phyloP scores from a whole-genome alignment of 768 basidiomycete genomes.

The Boletus reticuloceps region DNA sequence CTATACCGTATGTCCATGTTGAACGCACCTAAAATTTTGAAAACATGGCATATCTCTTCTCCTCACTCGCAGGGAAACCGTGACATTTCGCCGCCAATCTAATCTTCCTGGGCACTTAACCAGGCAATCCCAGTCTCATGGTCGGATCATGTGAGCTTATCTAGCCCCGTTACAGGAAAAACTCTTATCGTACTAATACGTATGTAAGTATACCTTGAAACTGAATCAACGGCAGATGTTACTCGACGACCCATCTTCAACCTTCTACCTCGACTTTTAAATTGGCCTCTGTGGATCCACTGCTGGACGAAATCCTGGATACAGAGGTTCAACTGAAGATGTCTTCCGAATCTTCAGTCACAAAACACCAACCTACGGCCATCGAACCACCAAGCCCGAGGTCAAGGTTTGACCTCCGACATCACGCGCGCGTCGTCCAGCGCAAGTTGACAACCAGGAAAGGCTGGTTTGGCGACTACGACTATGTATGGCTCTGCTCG shows the following conservation, averaged over 20 bases:
- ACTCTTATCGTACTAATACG: not conserved
- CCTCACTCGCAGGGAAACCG: too few relatives aligned
- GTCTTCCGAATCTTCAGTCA: conserved; percentile 12
- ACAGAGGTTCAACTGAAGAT: conserved; percentile 1
- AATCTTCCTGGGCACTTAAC: too few relatives aligned
- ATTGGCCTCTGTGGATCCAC: too few relatives aligned
- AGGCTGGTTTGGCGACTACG: conserved; percentile 85
- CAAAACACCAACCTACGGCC: conserved; percentile 17
- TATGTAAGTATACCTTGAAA: too few relatives aligned
- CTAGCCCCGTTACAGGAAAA: not conserved
- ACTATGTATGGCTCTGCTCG: conserved; percentile 72
- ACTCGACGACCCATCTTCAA: not conserved
- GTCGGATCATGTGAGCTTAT: not conserved
- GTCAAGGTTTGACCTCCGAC: conserved; percentile 3
- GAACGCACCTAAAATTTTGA: too few relatives aligned
- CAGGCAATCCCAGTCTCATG: too few relatives aligned
- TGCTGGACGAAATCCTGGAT: not conserved
- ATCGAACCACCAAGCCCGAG: conserved; percentile 7
- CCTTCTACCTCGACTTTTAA: not conserved
- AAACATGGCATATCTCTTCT: too few relatives aligned
- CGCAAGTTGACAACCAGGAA: conserved; percentile 47
- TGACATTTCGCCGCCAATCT: too few relatives aligned
- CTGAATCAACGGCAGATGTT: too few relatives aligned
- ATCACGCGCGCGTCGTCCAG: conserved; percentile 13
- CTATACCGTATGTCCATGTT: too few relatives aligned